Evolutionary conservation across 352 stramenopile species (phyloP), one percentile per base, ranked within the genome.

Genomic region (Nothophytophthora sp.): DNA sequence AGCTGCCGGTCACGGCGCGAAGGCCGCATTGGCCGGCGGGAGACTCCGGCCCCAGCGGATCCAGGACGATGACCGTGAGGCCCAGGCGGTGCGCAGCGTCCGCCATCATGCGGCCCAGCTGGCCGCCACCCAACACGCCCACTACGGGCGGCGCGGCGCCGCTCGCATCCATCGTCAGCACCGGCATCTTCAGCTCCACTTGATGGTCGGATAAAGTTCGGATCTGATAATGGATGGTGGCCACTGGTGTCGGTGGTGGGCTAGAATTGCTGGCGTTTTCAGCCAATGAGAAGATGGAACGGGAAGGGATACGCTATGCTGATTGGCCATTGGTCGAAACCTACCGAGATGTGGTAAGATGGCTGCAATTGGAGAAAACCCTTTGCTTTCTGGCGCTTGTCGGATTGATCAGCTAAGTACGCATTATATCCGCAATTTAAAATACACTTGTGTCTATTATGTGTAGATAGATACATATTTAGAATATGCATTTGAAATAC

Each of bases 31-130:
- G 87, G 22, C 86, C 90, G 4, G 79, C 87, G 2, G 80, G 86
- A 39, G 67, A 92, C 15, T 52, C 60, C 19, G 60, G 81, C 43
- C 90, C 90, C 10, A 90, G 63, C 10, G 92, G 89, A 70, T 99
- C 97, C 25, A 99, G 76, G 53, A 98, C 94, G 33, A 86, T 68
- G 50, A 99, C 86, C 59, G 91, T 51, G 18, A 99, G 72, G 24
- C 94, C 95, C 8, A 99, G 76, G 24, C 96, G 94, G 53, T 98
- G 92, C 8, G 92, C 94, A 36, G 97, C 96, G 42, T 97, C 73
- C n/a, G 90, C 95, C 95, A 99, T 99, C 97, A 99, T 99, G 56
- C 96, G 94, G 38, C 96, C 97, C 36, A 99, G 77, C 67, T 99
- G 97, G 36, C 97, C 97, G 46, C 97, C 97, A 45, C 97, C 97